Evolutionary conservation across 73 alveolate genomes (phyloP).

Genomic region (Paramecium sonneborni): DNA sequence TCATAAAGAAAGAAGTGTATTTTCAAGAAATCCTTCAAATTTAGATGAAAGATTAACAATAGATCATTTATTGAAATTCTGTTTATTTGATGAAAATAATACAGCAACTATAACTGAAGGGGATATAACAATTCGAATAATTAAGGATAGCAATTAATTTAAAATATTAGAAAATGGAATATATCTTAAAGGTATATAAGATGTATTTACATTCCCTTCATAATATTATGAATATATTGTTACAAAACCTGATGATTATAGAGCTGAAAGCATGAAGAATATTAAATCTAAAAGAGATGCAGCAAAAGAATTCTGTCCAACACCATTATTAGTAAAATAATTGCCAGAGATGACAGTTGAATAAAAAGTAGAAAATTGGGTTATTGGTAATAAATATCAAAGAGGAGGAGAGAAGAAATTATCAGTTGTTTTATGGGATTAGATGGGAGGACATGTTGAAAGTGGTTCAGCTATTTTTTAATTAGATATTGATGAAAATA

Average conservation of each 20-base stretch:
- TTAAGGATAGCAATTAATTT: constrained; percentile 17
- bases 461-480: constrained; percentile 44
- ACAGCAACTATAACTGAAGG: neutral
- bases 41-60: constrained; percentile 49
- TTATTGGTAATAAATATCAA: neutral
- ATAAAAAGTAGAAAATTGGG: constrained; percentile 17
- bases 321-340: neutral
- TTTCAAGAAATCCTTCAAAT: constrained; percentile 54
- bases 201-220: neutral
- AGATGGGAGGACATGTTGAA: constrained; percentile 23
- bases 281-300: constrained; percentile 24
- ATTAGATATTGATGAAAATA: constrained; percentile 19
- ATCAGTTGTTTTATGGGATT: constrained; percentile 11
- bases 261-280: constrained; percentile 51
- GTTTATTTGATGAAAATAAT: constrained; percentile 54
- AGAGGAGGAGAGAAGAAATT: constrained; percentile 7
- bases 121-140: neutral
- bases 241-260: constrained; percentile 51
- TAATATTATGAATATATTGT: constrained; percentile 46
- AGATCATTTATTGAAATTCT: constrained; percentile 47
- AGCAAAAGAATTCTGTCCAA: constrained; percentile 30
- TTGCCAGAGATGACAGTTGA: constrained; percentile 20
- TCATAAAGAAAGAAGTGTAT: constrained; percentile 63
- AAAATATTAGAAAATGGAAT: constrained; percentile 60
- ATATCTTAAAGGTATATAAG: constrained; percentile 37